These are phyloP conservation scores for Neurospora terricola DNA, from an alignment of 495 filamentous ascomycete genomes.

Conservation along the genomic window DNA sequence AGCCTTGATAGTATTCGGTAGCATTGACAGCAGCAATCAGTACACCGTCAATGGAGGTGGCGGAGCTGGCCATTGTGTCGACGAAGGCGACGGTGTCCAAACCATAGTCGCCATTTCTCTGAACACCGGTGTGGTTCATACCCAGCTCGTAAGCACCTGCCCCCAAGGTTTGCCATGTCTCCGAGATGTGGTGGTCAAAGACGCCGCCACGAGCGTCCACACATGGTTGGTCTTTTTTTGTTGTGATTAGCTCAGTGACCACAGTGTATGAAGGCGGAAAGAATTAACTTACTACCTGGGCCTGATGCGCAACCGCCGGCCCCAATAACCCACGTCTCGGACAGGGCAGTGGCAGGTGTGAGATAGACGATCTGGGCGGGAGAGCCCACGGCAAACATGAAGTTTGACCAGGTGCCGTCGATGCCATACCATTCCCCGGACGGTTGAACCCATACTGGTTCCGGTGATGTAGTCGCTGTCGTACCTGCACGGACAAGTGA, in stretches of 20 bases:
- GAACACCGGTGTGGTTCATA: slow-evolving; percentile 41
- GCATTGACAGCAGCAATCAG: slow-evolving; percentile 45
- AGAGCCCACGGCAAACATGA: slow-evolving; percentile 46
- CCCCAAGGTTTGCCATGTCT: slow-evolving; percentile 47
- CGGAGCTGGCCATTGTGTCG: slow-evolving; percentile 27
- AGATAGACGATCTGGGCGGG: slow-evolving; percentile 47
- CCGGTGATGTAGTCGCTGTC: slow-evolving; percentile 1
- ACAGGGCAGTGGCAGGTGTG: slow-evolving; percentile 44
- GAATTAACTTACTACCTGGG: slow-evolving; percentile 18
- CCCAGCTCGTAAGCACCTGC: slow-evolving; percentile 39
- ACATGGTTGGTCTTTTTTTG: slow-evolving; percentile 28
- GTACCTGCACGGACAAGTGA: slow-evolving; percentile 20
- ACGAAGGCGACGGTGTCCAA: slow-evolving; percentile 44
- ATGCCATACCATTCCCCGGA: slow-evolving; percentile 37
- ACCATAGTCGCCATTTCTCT: slow-evolving; percentile 47
- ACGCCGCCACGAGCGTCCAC: slow-evolving; percentile 40
- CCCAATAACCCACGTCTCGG: slow-evolving; percentile 49
- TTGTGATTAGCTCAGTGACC: slow-evolving; percentile 17
- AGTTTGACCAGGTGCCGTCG: slow-evolving; percentile 43
- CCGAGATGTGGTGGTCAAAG: slow-evolving; percentile 40
- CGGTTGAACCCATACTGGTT: slow-evolving; percentile 33
- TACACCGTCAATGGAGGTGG: slow-evolving; percentile 35
- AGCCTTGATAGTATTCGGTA: slow-evolving; percentile 47
- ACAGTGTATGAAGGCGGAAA: background rate
- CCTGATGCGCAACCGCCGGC: slow-evolving; percentile 36